phyloP scores from a whole-genome alignment of 1,139 yeast genomes.

The Yamadazyma aaseri region DNA sequence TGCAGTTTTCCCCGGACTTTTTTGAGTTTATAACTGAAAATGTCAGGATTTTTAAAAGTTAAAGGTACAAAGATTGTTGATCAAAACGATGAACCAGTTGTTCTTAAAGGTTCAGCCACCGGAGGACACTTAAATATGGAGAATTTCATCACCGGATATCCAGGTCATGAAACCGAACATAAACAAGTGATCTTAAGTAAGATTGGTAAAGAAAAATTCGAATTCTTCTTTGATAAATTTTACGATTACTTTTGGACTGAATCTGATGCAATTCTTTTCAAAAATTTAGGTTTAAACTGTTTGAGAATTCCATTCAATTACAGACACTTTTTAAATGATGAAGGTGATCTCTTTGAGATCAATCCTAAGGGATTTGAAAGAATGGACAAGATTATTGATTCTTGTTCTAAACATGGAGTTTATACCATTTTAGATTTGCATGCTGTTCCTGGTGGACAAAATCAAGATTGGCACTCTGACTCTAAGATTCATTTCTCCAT shows the following conservation, averaged over 20 bases:
- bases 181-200: conserved; percentile 31
- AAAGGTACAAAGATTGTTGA: conserved; percentile 42
- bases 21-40: conserved; percentile 14
- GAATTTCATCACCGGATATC: conserved; percentile 50
- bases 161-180: conserved; percentile 49
- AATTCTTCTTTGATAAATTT: conserved; percentile 45
- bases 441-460: conserved; percentile 49
- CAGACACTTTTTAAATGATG: conserved; percentile 44
- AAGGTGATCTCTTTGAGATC: conserved; percentile 34
- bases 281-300: conserved; percentile 40
- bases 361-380: conserved; percentile 41
- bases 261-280: conserved; percentile 40
- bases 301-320: conserved; percentile 48
- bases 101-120: conserved; percentile 40
- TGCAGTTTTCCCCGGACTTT: not conserved
- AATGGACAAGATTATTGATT: conserved; percentile 37
- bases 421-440: conserved; percentile 47
- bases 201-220: conserved; percentile 42
- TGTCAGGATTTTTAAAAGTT: conserved; percentile 19
- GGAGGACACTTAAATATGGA: conserved; percentile 53
- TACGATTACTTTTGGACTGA: conserved; percentile 50
- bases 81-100: conserved; percentile 28
- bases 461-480: conserved; percentile 51
- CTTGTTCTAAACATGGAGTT: conserved; percentile 37
- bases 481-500: conserved; percentile 40